Evolutionary conservation across 2,329 filamentous ascomycete species (phyloP).

Genomic region (Fusarium musae): DNA sequence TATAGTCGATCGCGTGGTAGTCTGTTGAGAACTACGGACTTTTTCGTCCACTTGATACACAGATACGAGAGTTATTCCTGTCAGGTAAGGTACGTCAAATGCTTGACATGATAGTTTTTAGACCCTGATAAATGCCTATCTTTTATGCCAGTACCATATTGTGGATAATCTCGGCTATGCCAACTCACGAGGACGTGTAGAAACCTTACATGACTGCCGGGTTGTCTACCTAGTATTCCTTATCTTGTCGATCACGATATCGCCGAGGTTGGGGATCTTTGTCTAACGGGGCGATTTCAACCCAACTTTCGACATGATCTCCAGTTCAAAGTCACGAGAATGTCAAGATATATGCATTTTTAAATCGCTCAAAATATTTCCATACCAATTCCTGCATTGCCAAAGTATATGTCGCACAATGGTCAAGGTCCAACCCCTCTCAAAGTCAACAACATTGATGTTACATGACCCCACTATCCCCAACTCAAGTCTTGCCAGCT

Average conservation of each 20-base stretch:
- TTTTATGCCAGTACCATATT: not conserved
- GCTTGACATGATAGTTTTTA: not conserved
- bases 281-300: rapidly evolving
- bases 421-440: slow-evolving; percentile 2
- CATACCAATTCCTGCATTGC: rapidly evolving
- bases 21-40: rapidly evolving
- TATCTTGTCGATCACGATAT: slow-evolving; percentile 21
- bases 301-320: not conserved
- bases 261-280: not conserved
- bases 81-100: not conserved
- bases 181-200: not conserved
- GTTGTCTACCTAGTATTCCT: not conserved
- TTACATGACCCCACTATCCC: slow-evolving; percentile 18
- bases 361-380: no score
- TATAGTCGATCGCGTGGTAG: not conserved
- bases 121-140: not conserved
- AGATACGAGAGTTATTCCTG: not conserved
- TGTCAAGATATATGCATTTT: no score
- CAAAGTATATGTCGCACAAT: not conserved
- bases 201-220: not conserved
- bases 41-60: not conserved
- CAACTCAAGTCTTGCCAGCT: slow-evolving; percentile 12
- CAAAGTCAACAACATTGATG: slow-evolving; percentile 2
- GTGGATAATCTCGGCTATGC: not conserved
- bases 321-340: rapidly evolving